Base-by-base conservation (phyloP, 257 asterid genomes). In the Petrea volubilis region DNA sequence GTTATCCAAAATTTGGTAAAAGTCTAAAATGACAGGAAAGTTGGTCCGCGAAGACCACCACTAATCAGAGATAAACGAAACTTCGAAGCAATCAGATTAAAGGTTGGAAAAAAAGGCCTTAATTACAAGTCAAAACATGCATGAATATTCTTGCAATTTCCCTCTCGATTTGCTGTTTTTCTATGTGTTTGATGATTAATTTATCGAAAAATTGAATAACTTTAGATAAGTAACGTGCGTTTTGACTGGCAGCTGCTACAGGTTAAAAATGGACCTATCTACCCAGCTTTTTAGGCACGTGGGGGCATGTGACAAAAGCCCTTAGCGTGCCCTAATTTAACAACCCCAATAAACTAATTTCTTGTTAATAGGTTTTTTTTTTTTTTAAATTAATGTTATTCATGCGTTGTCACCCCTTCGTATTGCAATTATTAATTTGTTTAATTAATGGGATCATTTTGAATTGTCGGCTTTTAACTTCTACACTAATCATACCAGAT, bases 231-330 rank as follows among this genome's bases (percentile, higher is more conserved):
- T n/a, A n/a, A n/a, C n/a, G n/a, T n/a, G n/a, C n/a, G 0, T 46
- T 75, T 75, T 75, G 80, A 75, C 76, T 68, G 71, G 17, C 71
- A 68, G 70, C 10, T 75, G 31, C 25, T 31, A 44, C 18, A 58
- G 67, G 46, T 15, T 33, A n/a, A 38, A 44, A 27, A 46, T 21
- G 55, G 47, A 34, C 64, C 63, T 46, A 77, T 13, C 69, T 77
- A 64, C 74, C 66, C 28, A 24, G 31, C 15, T 3, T 24, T 75
- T 64, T 29, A 20, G 56, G 46, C 77, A 77, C 77, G 70, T 64
- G 80, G 46, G 0, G 58, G 51, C 29, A 66, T 68, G 12, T 17
- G 49, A 17, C 7, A 2, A 49, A 40, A 24, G 47, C 7, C 7
- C 40, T 55, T 52, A 33, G 73, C 64, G 71, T 61, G 65, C 65